These are phyloP conservation scores for Rutstroemia sp. DNA, from an alignment of 2,329 filamentous ascomycete genomes.

Conservation along the genomic window DNA sequence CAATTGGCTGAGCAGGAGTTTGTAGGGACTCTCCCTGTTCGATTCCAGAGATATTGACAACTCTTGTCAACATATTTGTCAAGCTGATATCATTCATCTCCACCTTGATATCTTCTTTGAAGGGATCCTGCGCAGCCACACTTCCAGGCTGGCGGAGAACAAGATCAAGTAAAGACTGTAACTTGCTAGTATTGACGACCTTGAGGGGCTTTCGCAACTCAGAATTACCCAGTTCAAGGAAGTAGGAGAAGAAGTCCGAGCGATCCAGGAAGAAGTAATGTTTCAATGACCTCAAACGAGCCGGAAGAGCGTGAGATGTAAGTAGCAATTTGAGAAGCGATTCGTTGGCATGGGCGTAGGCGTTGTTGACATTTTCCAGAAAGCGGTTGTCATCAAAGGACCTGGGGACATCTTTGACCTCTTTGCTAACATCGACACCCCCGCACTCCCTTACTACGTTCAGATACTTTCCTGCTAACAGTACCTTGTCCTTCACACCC, in stretches of 20 bases:
- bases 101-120: conserved; percentile 97
- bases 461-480: conserved; percentile 93
- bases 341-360: conserved; percentile 92
- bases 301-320: conserved; percentile 85
- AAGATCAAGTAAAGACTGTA: conserved; percentile 92
- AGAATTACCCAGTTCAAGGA: conserved; percentile 82
- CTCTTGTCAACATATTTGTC: conserved; percentile 88
- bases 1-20: conserved; percentile 55
- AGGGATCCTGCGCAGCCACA: conserved; percentile 87
- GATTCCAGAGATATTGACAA: conserved; percentile 93
- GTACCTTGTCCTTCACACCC: conserved; percentile 84
- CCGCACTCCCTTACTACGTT: conserved; percentile 97
- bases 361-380: conserved; percentile 89
- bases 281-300: conserved; percentile 81
- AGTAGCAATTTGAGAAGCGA: conserved; percentile 85
- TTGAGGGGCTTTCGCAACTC: conserved; percentile 88
- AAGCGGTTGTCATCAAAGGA: conserved; percentile 91
- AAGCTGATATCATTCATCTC: conserved; percentile 93
- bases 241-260: conserved; percentile 97
- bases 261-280: conserved; percentile 99
- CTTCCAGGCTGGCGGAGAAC: conserved; percentile 94
- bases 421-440: conserved; percentile 87
- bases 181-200: conserved; percentile 81
- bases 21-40: conserved; percentile 82
- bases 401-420: conserved; percentile 77